Conservation (phyloP, 257 asterid species). For the Primulina tabacum region DNA sequence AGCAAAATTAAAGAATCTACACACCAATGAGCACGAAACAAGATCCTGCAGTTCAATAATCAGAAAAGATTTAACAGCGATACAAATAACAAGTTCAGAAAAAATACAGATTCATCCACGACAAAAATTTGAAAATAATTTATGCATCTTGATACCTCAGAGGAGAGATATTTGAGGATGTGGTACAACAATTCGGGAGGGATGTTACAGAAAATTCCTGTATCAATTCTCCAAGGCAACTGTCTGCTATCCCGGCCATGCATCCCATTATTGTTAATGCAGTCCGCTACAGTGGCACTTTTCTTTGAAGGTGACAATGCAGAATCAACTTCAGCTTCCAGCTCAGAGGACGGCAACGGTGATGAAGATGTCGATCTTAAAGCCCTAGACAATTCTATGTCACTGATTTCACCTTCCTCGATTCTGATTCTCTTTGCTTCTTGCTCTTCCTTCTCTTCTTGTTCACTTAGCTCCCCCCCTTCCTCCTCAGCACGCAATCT, state of each 20-base stretch:
- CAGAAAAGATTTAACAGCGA: slow-evolving; percentile 17
- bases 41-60: slow-evolving; percentile 60
- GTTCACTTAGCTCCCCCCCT: slow-evolving; percentile 36
- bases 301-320: slow-evolving; percentile 32
- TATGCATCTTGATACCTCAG: slow-evolving; percentile 47
- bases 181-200: slow-evolving; percentile 73
- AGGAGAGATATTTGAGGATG: slow-evolving; percentile 77
- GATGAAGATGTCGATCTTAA: slow-evolving; percentile 32
- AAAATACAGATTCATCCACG: not conserved
- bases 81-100: slow-evolving; percentile 1
- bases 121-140: not conserved
- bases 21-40: slow-evolving; percentile 71
- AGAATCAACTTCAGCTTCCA: slow-evolving; percentile 34
- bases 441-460: slow-evolving; percentile 44
- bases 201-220: slow-evolving; percentile 55
- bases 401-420: slow-evolving; percentile 39
- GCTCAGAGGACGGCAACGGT: slow-evolving; percentile 29
- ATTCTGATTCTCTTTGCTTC: slow-evolving; percentile 48
- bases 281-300: slow-evolving; percentile 21
- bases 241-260: slow-evolving; percentile 30
- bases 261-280: slow-evolving; percentile 20
- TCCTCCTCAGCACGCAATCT: slow-evolving; percentile 38
- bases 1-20: slow-evolving; percentile 63
- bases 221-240: slow-evolving; percentile 42
- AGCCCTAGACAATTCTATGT: slow-evolving; percentile 29